phyloP scores from a whole-genome alignment of 2,329 filamentous ascomycete genomes.

The Neocatenulostroma microsporum region DNA sequence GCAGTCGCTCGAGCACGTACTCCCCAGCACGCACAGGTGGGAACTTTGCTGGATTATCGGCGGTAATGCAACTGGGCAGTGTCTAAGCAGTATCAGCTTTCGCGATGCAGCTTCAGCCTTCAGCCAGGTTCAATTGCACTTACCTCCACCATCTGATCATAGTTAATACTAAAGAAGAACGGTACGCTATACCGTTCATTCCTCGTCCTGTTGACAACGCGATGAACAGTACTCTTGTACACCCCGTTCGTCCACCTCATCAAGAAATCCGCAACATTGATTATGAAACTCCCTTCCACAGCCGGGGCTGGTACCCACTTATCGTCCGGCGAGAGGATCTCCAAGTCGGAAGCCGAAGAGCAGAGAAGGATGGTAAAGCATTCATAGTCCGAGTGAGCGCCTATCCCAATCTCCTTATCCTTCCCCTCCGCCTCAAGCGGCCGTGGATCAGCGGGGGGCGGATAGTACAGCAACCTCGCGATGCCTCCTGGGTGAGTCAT shows the following conservation, averaged over 20 bases:
- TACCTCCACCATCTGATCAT: conserved; percentile 33
- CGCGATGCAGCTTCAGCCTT: too few relatives aligned
- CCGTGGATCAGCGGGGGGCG: conserved; percentile 23
- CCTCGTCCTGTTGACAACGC: conserved; percentile 38
- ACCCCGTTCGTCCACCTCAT: conserved; percentile 41
- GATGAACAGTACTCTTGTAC: conserved; percentile 39
- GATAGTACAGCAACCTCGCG: conserved; percentile 34
- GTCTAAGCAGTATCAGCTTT: conserved; percentile 16
- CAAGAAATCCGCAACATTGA: conserved; percentile 44
- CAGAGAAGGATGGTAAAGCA: conserved; percentile 26
- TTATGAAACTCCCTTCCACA: conserved; percentile 27
- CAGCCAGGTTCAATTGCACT: conserved; percentile 2
- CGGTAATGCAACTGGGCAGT: conserved; percentile 30
- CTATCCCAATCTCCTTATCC: conserved; percentile 31
- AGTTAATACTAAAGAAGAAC: conserved; percentile 42
- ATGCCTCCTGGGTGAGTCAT: conserved; percentile 36
- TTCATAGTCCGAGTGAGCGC: conserved; percentile 30
- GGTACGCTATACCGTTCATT: conserved; percentile 38
- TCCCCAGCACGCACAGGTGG: conserved; percentile 32
- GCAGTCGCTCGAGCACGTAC: conserved; percentile 32
- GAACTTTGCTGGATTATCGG: conserved; percentile 28
- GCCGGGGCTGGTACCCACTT: conserved; percentile 41
- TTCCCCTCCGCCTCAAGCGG: conserved; percentile 11
- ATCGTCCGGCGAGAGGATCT: conserved; percentile 30
- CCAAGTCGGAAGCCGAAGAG: conserved; percentile 20